phyloP scores from a whole-genome alignment of 2,329 filamentous ascomycete genomes.

The Alternaria viburni region DNA sequence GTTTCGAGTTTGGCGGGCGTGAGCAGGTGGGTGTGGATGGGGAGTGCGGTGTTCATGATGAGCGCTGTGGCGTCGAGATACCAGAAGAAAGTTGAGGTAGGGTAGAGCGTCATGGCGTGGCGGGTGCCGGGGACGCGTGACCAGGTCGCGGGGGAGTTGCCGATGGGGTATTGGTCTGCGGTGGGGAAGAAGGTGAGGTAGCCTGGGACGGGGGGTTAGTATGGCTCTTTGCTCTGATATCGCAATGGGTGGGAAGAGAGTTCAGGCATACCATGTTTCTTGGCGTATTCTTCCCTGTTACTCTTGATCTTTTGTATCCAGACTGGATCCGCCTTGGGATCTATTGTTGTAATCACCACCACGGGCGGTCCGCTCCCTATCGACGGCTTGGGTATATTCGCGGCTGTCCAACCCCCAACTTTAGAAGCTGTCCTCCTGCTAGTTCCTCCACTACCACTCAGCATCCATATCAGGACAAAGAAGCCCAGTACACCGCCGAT shows the following conservation, averaged over 20 bases:
- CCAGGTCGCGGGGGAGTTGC: conserved; percentile 67
- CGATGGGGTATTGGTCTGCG: conserved; percentile 75
- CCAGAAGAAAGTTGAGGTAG: conserved; percentile 82
- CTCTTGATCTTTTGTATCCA: conserved; percentile 78
- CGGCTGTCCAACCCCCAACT: conserved; percentile 15
- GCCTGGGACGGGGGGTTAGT: conserved; percentile 59
- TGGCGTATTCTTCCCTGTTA: conserved; percentile 85
- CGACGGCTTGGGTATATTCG: conserved; percentile 39
- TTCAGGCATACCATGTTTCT: conserved; percentile 71
- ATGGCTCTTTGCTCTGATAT: not conserved
- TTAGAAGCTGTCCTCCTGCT: conserved; percentile 12
- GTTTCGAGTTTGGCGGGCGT: conserved; percentile 70
- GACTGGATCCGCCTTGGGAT: conserved; percentile 68
- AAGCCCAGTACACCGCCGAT: conserved; percentile 63
- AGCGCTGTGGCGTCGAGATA: conserved; percentile 83
- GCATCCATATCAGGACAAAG: conserved; percentile 52
- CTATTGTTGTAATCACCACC: conserved; percentile 86
- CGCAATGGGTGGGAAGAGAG: not conserved
- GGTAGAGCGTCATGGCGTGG: conserved; percentile 82
- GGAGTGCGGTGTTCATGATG: conserved; percentile 81
- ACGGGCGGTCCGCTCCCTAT: conserved; percentile 58
- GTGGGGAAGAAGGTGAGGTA: conserved; percentile 85
- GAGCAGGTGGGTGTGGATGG: conserved; percentile 75
- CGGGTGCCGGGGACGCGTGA: conserved; percentile 82
- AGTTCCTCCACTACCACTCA: conserved; percentile 38